Base-by-base conservation (phyloP, 768 basidiomycete genomes). In the Agaricus subrufescens region DNA sequence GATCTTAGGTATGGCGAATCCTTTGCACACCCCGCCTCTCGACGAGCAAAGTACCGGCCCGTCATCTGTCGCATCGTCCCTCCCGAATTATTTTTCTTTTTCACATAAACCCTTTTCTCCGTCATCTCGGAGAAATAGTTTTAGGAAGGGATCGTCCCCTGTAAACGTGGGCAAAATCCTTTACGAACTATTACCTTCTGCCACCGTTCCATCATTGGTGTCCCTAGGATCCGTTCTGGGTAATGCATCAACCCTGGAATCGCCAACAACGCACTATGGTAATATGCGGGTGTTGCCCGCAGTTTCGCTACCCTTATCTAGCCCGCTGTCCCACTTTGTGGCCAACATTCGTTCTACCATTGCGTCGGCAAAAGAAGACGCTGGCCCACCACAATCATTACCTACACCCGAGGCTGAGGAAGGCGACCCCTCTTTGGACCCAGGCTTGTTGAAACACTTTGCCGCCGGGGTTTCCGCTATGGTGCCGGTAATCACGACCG, bases 121-220 rank as follows among this genome's bases (percentile, higher is more conserved):
- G 14, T 38, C 46, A 25, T 30, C 27, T 46, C 50, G 37, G 23
- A 52, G 56, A 51, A 39, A 46, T 39, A 46, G 49, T 42, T 23
- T 27, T n/a, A 42, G 44, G 6, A 51, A 37, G 15, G 45, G 31
- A 27, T 54, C 53, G 44, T 48, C 39, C 14, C 44, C 54, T 40
- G 50, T 65, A 34, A 58, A 57, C 23, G 62, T 67, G 4, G 68
- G 66, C 30, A 55, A 59, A 60, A 65, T 67, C 40, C 54, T 56
- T 43, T 56, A 47, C 42, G 54, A 56, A 31, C 30, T 56, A 38
- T 48, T 56, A 40, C 54, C 54, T 26, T 49, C 46, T 43, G 54
- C 47, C 29, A 48, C 54, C 14, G 29, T 56, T 19, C 47, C 54
- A 14, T 56, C 54, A 29, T 48, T 56, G 39, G 40, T 46, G 46